Conservation (phyloP, 495 filamentous ascomycete species). For the Clohesyomyces aquaticus region DNA sequence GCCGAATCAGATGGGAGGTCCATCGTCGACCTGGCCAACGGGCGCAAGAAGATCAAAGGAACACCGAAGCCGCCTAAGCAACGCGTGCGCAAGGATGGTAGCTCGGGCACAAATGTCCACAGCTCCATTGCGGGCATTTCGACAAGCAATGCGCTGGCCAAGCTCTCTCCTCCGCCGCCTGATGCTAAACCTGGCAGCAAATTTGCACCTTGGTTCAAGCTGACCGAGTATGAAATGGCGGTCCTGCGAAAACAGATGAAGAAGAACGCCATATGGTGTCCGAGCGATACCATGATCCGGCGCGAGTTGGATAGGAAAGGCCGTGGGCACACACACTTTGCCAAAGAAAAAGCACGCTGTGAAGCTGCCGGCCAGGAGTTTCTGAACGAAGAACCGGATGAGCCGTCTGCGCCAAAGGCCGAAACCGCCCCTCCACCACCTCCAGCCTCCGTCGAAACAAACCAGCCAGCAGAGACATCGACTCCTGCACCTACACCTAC, state of each 20-base stretch:
- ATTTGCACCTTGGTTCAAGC: slow-evolving; percentile 84
- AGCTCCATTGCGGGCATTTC: slow-evolving; percentile 67
- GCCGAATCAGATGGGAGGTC: slow-evolving; percentile 20
- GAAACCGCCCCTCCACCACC: slow-evolving; percentile 1
- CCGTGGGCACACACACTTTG: slow-evolving; percentile 77
- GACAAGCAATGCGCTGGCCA: slow-evolving; percentile 77
- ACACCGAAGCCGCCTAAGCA: slow-evolving; percentile 37
- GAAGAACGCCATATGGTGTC: slow-evolving; percentile 95
- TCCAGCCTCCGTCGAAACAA: not conserved
- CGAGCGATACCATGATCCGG: slow-evolving; percentile 94
- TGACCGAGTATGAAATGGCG: slow-evolving; percentile 91
- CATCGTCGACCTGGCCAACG: slow-evolving; percentile 22
- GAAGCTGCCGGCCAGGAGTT: slow-evolving; percentile 71
- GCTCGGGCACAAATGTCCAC: slow-evolving; percentile 58
- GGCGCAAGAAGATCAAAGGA: slow-evolving; percentile 33
- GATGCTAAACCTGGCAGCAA: slow-evolving; percentile 74
- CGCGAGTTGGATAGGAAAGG: slow-evolving; percentile 77
- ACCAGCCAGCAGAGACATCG: not conserved
- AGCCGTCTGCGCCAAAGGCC: slow-evolving; percentile 1
- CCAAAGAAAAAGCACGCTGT: slow-evolving; percentile 67
- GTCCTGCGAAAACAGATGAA: slow-evolving; percentile 95
- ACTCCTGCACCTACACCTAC: not conserved
- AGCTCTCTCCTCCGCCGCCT: slow-evolving; percentile 75
- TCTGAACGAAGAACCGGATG: slow-evolving; percentile 46
- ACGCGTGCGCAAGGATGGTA: slow-evolving; percentile 53